Percentiles rank a stretch among this genome's conserved stretches.
These are phyloP conservation scores for Colletotrichum limetticola DNA, from an alignment of 2,329 filamentous ascomycete species.

Conservation along the genomic window DNA sequence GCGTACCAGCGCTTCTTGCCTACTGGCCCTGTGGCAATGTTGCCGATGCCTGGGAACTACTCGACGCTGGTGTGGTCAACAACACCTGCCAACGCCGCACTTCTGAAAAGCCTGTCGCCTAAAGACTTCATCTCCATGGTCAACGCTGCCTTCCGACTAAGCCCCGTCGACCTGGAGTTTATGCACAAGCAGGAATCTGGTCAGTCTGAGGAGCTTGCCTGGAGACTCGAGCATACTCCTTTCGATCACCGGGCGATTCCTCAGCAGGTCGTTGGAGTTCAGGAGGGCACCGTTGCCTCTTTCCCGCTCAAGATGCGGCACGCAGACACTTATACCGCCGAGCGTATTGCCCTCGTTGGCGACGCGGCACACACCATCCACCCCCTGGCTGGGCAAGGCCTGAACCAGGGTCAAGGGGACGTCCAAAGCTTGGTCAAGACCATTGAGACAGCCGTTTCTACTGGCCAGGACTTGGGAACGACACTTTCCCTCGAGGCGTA, in stretches of 20 bases:
- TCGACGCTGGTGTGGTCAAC: conserved; percentile 96
- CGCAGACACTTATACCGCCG: conserved; percentile 91
- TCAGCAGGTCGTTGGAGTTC: conserved; percentile 74
- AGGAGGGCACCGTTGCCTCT: conserved; percentile 83
- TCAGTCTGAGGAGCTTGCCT: conserved; percentile 81
- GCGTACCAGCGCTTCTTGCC: conserved; percentile 97
- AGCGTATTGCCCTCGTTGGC: conserved; percentile 90
- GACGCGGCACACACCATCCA: conserved; percentile 97
- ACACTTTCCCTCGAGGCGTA: conserved; percentile 84
- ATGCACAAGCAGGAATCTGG: conserved; percentile 73
- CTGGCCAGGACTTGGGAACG: conserved; percentile 89
- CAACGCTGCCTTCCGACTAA: conserved; percentile 91
- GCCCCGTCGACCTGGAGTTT: conserved; percentile 82
- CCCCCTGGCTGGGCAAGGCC: conserved; percentile 91
- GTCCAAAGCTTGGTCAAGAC: conserved; percentile 80
- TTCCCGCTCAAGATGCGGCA: conserved; percentile 94
- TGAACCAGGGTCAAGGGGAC: conserved; percentile 94
- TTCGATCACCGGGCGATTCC: conserved; percentile 68
- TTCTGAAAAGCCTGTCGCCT: conserved; percentile 79
- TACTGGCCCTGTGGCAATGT: conserved; percentile 88
- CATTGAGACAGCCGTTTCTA: conserved; percentile 79
- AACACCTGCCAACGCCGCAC: conserved; percentile 80
- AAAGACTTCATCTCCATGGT: conserved; percentile 86
- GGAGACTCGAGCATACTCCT: conserved; percentile 80
- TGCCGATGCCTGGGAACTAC: conserved; percentile 85